phyloP scores from a whole-genome alignment of 2,329 filamentous ascomycete genomes.

The Fusarium mexicanum region DNA sequence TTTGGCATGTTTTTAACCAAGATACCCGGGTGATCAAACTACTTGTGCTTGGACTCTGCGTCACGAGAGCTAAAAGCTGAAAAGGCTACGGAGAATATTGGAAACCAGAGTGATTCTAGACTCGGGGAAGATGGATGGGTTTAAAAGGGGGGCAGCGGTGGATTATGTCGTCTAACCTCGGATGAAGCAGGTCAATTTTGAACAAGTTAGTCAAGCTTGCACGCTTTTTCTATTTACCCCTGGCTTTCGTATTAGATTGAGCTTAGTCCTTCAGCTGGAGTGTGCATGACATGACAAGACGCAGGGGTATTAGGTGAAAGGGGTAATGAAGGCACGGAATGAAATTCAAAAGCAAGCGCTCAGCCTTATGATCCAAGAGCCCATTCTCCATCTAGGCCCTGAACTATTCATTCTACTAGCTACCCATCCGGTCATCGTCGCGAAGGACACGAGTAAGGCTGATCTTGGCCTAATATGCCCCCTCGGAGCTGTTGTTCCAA shows the following conservation, averaged over 20 bases:
- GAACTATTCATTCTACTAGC: neutral
- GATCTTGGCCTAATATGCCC: neutral
- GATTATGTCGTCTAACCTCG: slow-evolving; percentile 2
- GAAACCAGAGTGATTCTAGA: neutral
- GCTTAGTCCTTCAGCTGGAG: neutral
- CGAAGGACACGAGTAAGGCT: neutral
- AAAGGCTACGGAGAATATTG: neutral
- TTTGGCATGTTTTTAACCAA: neutral
- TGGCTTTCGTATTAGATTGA: neutral
- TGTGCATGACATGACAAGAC: neutral
- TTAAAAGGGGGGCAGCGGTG: neutral
- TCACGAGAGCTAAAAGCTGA: neutral
- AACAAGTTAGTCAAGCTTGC: neutral
- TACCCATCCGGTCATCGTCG: neutral
- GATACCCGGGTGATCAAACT: neutral
- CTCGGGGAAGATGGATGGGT: neutral
- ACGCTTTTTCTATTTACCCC: neutral
- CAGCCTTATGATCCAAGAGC: slow-evolving; percentile 1
- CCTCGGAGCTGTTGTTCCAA: slow-evolving; percentile 4
- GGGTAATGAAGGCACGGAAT: neutral
- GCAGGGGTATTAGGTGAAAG: neutral
- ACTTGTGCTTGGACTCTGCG: neutral
- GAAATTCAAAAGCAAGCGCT: neutral
- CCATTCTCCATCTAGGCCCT: neutral
- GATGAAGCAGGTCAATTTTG: neutral